Percentiles rank a stretch among this genome's conserved stretches.
These are phyloP conservation scores for Flaveria floridana DNA, from an alignment of 140 eudicot species.

Conservation along the genomic window DNA sequence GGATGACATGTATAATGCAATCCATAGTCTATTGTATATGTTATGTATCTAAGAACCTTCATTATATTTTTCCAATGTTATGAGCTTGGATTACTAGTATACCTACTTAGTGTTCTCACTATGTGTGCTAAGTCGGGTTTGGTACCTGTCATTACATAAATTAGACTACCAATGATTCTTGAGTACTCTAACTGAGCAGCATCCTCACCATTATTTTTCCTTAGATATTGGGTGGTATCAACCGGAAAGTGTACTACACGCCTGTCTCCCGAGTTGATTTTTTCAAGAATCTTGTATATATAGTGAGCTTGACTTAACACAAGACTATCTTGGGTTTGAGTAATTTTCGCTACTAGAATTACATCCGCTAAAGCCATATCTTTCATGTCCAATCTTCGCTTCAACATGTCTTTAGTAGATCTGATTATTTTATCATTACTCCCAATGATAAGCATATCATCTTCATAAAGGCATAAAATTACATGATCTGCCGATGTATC, in stretches of 20 bases:
- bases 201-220: neutral
- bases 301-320: no score
- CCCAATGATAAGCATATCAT: no score
- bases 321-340: no score
- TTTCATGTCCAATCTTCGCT: no score
- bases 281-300: neutral
- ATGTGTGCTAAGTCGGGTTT: neutral
- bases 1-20: no score
- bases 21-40: neutral
- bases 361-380: no score
- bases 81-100: neutral
- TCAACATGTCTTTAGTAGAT: no score
- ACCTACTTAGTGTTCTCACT: neutral
- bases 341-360: no score
- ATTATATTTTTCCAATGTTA: neutral
- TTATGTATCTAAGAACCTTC: neutral
- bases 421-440: no score
- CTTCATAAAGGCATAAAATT: no score
- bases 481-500: no score
- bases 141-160: neutral
- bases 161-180: neutral
- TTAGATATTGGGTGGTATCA: neutral
- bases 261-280: neutral
- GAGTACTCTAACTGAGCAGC: neutral
- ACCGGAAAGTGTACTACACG: neutral